A percentile compares a stretch with the other conserved stretches of the same genome.
phyloP scores from a whole-genome alignment of 805 yeast genomes.

The Suhomyces kilbournensis region DNA sequence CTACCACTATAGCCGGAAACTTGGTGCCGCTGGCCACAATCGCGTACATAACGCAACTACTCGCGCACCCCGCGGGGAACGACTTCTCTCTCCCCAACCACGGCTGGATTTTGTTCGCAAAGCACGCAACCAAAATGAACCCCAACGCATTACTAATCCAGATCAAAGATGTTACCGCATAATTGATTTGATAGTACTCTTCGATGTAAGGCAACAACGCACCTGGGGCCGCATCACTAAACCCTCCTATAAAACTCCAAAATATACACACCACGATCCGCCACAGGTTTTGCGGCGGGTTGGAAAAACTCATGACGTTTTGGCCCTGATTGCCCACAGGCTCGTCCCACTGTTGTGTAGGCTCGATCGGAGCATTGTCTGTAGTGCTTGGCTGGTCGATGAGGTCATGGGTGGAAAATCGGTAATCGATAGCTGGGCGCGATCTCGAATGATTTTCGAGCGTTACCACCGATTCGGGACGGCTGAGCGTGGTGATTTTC shows the following conservation, averaged over 20 bases:
- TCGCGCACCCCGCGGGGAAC: conserved; percentile 35
- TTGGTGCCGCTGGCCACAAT: conserved; percentile 47
- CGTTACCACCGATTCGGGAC: neutral
- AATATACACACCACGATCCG: conserved; percentile 39
- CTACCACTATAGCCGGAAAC: conserved; percentile 48
- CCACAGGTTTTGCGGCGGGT: conserved; percentile 44
- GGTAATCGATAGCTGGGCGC: neutral
- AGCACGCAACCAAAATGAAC: conserved; percentile 47
- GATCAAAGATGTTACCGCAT: conserved; percentile 53
- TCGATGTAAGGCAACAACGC: conserved; percentile 58
- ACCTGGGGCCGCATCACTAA: conserved; percentile 59
- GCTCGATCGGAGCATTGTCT: neutral
- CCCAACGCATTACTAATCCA: conserved; percentile 62
- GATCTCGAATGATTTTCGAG: neutral
- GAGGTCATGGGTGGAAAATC: neutral
- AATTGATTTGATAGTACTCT: conserved; percentile 42
- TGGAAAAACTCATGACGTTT: conserved; percentile 33
- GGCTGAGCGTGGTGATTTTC: neutral
- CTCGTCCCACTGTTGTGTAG: neutral
- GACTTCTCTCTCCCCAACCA: conserved; percentile 41
- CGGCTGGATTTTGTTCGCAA: conserved; percentile 44
- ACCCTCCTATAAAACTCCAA: conserved; percentile 44
- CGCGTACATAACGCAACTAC: conserved; percentile 40
- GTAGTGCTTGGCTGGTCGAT: neutral
- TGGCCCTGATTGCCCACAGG: neutral